phyloP scores from a whole-genome alignment of 2,329 filamentous ascomycete species.

The Sclerotiophoma versabilis region DNA sequence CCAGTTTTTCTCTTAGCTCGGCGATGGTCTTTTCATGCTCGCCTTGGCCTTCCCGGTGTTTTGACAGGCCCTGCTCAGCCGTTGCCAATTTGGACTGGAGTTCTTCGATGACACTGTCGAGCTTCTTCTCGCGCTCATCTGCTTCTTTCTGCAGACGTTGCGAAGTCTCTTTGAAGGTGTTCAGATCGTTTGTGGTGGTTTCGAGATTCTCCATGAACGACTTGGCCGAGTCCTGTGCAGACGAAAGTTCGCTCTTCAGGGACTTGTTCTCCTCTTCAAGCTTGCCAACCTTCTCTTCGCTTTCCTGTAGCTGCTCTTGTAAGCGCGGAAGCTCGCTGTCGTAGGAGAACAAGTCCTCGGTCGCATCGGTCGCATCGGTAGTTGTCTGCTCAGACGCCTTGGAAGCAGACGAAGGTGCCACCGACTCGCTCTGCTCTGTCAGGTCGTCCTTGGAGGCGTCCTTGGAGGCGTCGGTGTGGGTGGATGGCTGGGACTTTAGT shows the following conservation, averaged over 20 bases:
- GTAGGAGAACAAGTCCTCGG: constrained; percentile 88
- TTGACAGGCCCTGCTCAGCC: constrained; percentile 56
- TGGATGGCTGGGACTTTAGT: constrained; percentile 51
- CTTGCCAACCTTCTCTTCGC: constrained; percentile 72
- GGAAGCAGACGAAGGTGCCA: constrained; percentile 33
- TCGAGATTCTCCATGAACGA: constrained; percentile 66
- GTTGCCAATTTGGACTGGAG: constrained; percentile 42
- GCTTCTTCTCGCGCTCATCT: constrained; percentile 37
- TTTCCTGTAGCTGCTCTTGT: constrained; percentile 75
- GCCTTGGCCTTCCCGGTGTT: constrained; percentile 50
- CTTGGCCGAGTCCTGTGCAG: constrained; percentile 70
- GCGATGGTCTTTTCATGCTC: constrained; percentile 53
- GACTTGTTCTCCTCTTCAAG: constrained; percentile 73
- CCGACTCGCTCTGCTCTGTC: constrained; percentile 34
- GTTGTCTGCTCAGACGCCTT: constrained; percentile 34
- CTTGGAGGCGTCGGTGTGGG: constrained; percentile 23
- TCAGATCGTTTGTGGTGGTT: constrained; percentile 69
- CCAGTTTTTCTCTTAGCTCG: constrained; percentile 42
- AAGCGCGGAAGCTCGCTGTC: constrained; percentile 85
- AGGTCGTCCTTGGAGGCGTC: constrained; percentile 40
- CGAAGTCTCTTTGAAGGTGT: constrained; percentile 60
- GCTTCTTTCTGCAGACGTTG: constrained; percentile 50
- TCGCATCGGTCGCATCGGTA: constrained; percentile 47
- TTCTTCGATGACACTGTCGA: constrained; percentile 36
- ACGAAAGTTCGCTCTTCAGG: constrained; percentile 73